phyloP scores from a whole-genome alignment of 768 basidiomycete species.

The Cubamyces sp. region DNA sequence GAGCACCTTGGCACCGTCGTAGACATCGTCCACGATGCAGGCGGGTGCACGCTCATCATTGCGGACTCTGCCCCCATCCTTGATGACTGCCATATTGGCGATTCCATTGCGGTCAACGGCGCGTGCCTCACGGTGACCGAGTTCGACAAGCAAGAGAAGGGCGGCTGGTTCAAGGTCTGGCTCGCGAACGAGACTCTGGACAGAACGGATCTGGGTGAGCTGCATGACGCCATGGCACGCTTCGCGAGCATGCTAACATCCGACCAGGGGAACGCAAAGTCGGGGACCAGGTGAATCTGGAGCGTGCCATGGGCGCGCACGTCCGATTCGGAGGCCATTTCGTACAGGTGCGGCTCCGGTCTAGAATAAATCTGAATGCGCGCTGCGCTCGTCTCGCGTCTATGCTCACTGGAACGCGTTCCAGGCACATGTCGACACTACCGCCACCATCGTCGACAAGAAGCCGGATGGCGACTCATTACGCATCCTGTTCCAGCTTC shows the following conservation, averaged over 20 bases:
- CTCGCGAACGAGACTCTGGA: constrained; percentile 94
- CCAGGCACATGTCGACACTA: constrained; percentile 93
- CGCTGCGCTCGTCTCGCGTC: neutral
- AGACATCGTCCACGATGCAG: constrained; percentile 61
- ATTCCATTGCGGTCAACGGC: constrained; percentile 86
- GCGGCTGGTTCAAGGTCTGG: constrained; percentile 92
- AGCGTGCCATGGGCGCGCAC: constrained; percentile 93
- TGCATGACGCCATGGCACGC: neutral
- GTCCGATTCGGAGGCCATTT: constrained; percentile 96
- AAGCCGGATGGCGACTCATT: constrained; percentile 85
- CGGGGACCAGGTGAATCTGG: constrained; percentile 86
- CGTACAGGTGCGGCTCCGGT: constrained; percentile 71
- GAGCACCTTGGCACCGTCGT: constrained; percentile 86
- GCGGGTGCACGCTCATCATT: constrained; percentile 86
- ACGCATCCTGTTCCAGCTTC: constrained; percentile 79
- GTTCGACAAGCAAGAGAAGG: constrained; percentile 63
- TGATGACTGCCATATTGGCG: constrained; percentile 88
- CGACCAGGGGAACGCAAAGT: constrained; percentile 71
- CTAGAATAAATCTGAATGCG: neutral
- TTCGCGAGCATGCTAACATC: neutral
- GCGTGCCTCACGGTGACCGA: constrained; percentile 90
- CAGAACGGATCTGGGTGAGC: constrained; percentile 86
- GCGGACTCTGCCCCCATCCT: constrained; percentile 72
- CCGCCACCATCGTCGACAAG: constrained; percentile 72
- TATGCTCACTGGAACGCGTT: neutral